Base-by-base conservation (phyloP, 2,329 filamentous ascomycete genomes). In the Colletotrichum coccodes region DNA sequence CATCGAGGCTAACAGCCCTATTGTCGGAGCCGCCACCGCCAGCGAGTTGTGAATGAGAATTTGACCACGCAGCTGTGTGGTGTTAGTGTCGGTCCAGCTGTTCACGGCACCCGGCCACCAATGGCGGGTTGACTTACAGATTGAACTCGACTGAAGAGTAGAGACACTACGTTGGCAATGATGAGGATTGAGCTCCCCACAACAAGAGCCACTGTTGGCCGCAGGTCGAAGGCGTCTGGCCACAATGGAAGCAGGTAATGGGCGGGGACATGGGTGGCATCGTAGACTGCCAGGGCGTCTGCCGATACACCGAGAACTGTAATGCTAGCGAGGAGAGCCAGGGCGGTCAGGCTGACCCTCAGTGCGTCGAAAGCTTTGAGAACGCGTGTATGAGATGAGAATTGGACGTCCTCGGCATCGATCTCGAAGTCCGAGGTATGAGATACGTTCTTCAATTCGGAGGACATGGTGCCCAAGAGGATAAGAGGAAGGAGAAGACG, bases 221-320 rank as follows among this genome's bases (percentile, higher is more conserved):
- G 82, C 38, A 89, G 75, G 74, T 90, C 84, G 73, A 91, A 87
- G 34, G 84, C 77, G 16, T 81, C 77, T 0, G 89, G 89, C 89
- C 89, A 91, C 56, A 91, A 74, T 1, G 87, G 81, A 21, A 90
- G 81, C 26, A 85, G 73, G 73, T 81, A 86, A 52, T 84, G 81
- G 21, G 75, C 75, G 1, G 85, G 73, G 18, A 87, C 75, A 64
- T 85, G 82, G 2, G 89, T 91, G 32, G 79, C 78, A 71, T 88
- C 82, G 78, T 89, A 91, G 42, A 87, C 84, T 34, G 81, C 76
- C 47, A 90, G 77, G 6, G 86, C 82, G 74, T 90, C 82, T 71
- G 82, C 86, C 3, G 87, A 83, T 12, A 89, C 81, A 30, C 85
- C 88, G 8, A 91, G 78, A 59, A 88, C 81, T 21, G 81, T 83